Evolutionary conservation across 371 early-diverging fungal species (phyloP).

Genomic region (Enterospora canceri): DNA sequence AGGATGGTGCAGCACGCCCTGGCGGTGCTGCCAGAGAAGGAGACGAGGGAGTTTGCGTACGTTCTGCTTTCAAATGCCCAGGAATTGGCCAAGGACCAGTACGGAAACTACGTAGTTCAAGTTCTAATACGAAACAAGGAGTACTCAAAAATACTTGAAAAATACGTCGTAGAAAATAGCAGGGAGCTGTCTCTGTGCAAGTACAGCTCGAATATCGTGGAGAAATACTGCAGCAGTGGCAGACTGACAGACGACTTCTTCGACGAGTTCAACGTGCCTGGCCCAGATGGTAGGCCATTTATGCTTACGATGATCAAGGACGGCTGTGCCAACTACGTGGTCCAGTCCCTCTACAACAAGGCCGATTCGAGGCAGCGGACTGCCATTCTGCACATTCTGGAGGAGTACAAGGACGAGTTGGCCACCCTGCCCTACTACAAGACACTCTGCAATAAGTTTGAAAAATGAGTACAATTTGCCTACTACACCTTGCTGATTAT

Average conservation of each 20-base stretch:
- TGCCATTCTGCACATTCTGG: background rate
- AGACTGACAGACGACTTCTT: constrained; percentile 65
- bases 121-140: constrained; percentile 59
- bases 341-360: constrained; percentile 82
- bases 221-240: constrained; percentile 57
- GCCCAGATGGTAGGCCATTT: constrained; percentile 71
- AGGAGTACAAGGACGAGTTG: background rate
- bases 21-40: constrained; percentile 69
- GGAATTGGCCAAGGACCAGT: constrained; percentile 83
- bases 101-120: constrained; percentile 97
- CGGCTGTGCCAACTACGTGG: constrained; percentile 94
- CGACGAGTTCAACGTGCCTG: constrained; percentile 96
- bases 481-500: too few relatives aligned
- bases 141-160: background rate
- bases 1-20: constrained; percentile 95
- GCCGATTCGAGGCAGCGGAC: background rate
- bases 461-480: too few relatives aligned
- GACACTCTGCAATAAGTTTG: background rate
- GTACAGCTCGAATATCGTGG: constrained; percentile 59
- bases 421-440: background rate
- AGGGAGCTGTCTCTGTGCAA: constrained; percentile 66
- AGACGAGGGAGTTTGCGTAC: background rate
- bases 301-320: constrained; percentile 79
- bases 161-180: constrained; percentile 80
- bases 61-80: constrained; percentile 62